Evolutionary conservation across 202 grass and related monocot genomes (phyloP).

Genomic region (Panicum virgatum): DNA sequence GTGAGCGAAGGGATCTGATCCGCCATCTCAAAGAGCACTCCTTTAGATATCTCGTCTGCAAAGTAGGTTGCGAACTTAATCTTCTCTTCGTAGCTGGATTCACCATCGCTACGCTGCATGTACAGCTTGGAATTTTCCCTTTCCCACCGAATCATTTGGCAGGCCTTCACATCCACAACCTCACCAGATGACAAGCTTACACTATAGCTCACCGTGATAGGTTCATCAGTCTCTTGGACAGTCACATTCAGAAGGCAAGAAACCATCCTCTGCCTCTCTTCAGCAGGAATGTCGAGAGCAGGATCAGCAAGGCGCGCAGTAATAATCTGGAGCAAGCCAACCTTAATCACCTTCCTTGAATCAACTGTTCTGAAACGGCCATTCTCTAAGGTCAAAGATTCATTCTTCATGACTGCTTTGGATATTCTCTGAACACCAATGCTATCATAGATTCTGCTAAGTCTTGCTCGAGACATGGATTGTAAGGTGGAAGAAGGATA

Average conservation of each 20-base stretch:
- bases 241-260: slow-evolving; percentile 39
- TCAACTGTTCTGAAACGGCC: slow-evolving; percentile 10
- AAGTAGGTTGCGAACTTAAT: slow-evolving; percentile 60
- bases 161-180: slow-evolving; percentile 30
- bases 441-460: slow-evolving; percentile 56
- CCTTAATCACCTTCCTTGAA: slow-evolving; percentile 22
- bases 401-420: slow-evolving; percentile 45
- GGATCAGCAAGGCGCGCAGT: slow-evolving; percentile 48
- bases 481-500: slow-evolving; percentile 38
- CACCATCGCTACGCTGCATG: slow-evolving; percentile 21
- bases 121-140: slow-evolving; percentile 45
- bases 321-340: slow-evolving; percentile 45
- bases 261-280: slow-evolving; percentile 43
- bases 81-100: slow-evolving; percentile 28
- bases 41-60: slow-evolving; percentile 51
- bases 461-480: slow-evolving; percentile 38
- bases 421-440: slow-evolving; percentile 60
- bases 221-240: slow-evolving; percentile 41
- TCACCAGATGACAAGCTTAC: slow-evolving; percentile 40
- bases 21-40: slow-evolving; percentile 49
- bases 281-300: slow-evolving; percentile 34
- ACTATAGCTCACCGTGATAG: slow-evolving; percentile 51
- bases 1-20: slow-evolving; percentile 45
- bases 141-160: slow-evolving; percentile 55
- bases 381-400: slow-evolving; percentile 13